phyloP scores from a whole-genome alignment of 2,329 filamentous ascomycete genomes.

The Elsinoe fawcettii region DNA sequence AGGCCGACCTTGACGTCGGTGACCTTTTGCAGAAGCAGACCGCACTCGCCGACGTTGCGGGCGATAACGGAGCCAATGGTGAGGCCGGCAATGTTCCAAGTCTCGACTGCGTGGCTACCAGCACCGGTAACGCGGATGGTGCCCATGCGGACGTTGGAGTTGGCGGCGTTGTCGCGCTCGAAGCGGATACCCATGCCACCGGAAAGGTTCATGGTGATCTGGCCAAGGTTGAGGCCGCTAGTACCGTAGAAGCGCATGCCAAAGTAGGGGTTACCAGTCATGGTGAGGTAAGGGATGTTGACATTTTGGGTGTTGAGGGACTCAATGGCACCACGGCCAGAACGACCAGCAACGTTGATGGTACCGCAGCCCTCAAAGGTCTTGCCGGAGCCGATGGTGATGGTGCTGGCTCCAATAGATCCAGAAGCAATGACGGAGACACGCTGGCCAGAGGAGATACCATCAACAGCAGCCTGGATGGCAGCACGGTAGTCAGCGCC shows the following conservation, averaged over 20 bases:
- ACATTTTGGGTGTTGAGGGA: conserved; percentile 42
- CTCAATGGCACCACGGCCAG: conserved; percentile 49
- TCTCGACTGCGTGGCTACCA: conserved; percentile 50
- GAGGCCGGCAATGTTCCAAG: conserved; percentile 52
- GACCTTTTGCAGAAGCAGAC: conserved; percentile 48
- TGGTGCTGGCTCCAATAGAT: conserved; percentile 47
- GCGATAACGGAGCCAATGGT: conserved; percentile 47
- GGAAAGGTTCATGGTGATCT: conserved; percentile 49
- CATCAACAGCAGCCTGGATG: conserved; percentile 48
- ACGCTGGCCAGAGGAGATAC: conserved; percentile 45
- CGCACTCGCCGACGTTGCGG: conserved; percentile 48
- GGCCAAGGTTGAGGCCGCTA: conserved; percentile 41
- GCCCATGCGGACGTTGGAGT: conserved; percentile 48
- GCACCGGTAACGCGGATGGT: conserved; percentile 46
- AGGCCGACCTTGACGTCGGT: conserved; percentile 46
- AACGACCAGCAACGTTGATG: conserved; percentile 39
- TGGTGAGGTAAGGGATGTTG: conserved; percentile 48
- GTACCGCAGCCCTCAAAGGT: conserved; percentile 54
- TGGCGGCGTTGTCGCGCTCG: conserved; percentile 47
- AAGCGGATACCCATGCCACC: conserved; percentile 51
- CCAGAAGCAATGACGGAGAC: conserved; percentile 49
- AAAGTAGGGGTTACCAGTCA: conserved; percentile 53
- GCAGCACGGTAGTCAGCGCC: conserved; percentile 48
- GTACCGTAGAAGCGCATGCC: conserved; percentile 50
- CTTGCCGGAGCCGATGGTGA: conserved; percentile 46